Conservation (phyloP, 108 stramenopile genomes). For the Fistulifera pelliculosa region DNA sequence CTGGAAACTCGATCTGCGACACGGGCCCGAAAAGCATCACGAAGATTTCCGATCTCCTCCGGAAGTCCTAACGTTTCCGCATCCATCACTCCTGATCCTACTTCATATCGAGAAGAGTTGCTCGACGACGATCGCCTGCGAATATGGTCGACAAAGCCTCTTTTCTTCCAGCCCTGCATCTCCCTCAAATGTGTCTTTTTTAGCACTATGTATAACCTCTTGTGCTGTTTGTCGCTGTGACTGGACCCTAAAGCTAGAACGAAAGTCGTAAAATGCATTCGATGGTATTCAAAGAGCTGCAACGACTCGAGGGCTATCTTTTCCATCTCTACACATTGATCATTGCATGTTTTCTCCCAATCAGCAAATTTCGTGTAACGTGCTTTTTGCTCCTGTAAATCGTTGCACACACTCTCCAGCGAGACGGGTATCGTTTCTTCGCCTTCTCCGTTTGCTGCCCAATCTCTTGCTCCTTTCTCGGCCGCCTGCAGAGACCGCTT, state of each 20-base stretch:
- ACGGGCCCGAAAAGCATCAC: slow-evolving; percentile 48
- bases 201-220: slow-evolving; percentile 1
- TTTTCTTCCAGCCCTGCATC: slow-evolving; percentile 2
- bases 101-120: slow-evolving; percentile 26
- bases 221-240: slow-evolving; percentile 8
- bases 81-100: slow-evolving; percentile 52
- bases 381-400: slow-evolving; percentile 19
- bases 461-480: not conserved
- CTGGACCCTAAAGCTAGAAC: slow-evolving; percentile 2
- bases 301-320: slow-evolving; percentile 32
- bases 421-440: too few species aligned
- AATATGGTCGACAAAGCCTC: slow-evolving; percentile 11
- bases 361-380: slow-evolving; percentile 31
- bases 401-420: slow-evolving; percentile 5
- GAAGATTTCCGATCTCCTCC: slow-evolving; percentile 35
- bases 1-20: slow-evolving; percentile 25
- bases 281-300: slow-evolving; percentile 44
- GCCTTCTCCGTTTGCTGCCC: too few species aligned
- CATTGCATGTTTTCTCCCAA: slow-evolving; percentile 40
- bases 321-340: slow-evolving; percentile 34
- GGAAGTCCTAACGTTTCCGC: slow-evolving; percentile 59
- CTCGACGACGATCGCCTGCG: slow-evolving; percentile 13
- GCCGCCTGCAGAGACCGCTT: not conserved
- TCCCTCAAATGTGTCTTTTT: not conserved
- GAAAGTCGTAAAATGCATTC: slow-evolving; percentile 17